Base-by-base conservation (phyloP, 164 flowering plant species). In the Vitis labrusca region DNA sequence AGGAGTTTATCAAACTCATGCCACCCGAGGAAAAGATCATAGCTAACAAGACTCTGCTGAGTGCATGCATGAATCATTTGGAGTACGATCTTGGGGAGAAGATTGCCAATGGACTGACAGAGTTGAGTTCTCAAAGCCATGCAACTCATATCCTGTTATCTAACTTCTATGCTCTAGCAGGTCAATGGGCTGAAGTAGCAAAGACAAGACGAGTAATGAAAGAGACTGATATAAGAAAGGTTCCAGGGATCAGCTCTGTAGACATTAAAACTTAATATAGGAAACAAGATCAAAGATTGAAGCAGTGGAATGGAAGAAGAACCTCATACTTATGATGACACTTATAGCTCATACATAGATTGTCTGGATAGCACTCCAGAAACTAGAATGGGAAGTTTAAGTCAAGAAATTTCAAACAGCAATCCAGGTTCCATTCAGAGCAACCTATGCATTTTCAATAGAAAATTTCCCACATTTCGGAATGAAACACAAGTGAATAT, bases 1-100 rank as follows among this genome's bases (percentile, higher is more conserved):
- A 71, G 50, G 73, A 63, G 44, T 71, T 82, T 47, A 66, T 77
- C 56, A 58, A 50, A 70, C 29, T 47, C 15, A 66, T 75, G 67
- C 66, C 59, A 32, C 37, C 48, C 4, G 65, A 73, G 59, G 71
- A 75, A 32, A 79, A 64, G 54, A 56, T 71, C 15, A 49, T 75
- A 52, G 72, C 71, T 57, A 77, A 70, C 76, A 77, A 77, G 50
- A 71, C 76, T 62, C 67, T 79, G 19, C 72, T 82, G 1, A 72
- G 77, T 71, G 82, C 82, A 59, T 75, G 81, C 71, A 71, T 74
- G 9, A 79, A 15, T 48, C 55, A 79, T 29, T 63, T 47, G 13
- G 73, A 77, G 47, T 23, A 69, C 51, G 69, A 64, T 56, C 49
- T 77, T 14, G 83, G 79, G 14, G 56, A 68, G 68, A 69, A 65